Conservation (phyloP, 1,284 basidiomycete genomes). For the Ceratobasidium sp. region DNA sequence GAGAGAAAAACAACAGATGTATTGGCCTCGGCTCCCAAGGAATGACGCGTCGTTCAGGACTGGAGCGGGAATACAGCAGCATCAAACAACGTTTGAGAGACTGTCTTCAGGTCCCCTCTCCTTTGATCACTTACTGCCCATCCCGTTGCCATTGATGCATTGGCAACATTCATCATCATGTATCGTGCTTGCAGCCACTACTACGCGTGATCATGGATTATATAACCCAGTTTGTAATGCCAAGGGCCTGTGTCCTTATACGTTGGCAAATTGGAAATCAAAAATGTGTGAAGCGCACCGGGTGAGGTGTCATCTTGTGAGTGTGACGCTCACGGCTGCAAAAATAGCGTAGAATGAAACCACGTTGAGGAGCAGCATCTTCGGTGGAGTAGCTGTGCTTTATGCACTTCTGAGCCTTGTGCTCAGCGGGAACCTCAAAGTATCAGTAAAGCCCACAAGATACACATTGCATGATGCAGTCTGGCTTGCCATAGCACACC, state of each 20-base stretch:
- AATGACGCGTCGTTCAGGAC: too few relatives aligned
- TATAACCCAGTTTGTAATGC: neutral
- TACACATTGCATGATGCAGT: neutral
- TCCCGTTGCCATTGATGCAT: neutral
- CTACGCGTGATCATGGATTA: neutral
- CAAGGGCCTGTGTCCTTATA: neutral
- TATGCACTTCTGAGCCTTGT: neutral
- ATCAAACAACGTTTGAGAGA: neutral
- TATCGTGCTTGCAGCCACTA: conserved; percentile 11
- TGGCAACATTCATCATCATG: neutral
- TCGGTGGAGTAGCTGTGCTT: neutral
- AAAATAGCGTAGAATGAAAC: neutral
- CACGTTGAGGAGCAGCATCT: neutral
- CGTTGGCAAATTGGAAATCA: neutral
- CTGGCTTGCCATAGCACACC: neutral
- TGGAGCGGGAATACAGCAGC: neutral
- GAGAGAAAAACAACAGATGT: too few relatives aligned
- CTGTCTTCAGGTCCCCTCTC: too few relatives aligned
- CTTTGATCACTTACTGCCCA: conserved; percentile 1
- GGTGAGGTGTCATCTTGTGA: neutral
- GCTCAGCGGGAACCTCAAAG: neutral
- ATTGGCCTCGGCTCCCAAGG: too few relatives aligned
- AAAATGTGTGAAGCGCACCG: neutral
- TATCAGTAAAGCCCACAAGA: neutral
- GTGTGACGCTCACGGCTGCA: neutral